Evolutionary conservation across 2,329 filamentous ascomycete species (phyloP), one percentile per base, ranked within the genome.

Genomic region (Colletotrichum sp.): DNA sequence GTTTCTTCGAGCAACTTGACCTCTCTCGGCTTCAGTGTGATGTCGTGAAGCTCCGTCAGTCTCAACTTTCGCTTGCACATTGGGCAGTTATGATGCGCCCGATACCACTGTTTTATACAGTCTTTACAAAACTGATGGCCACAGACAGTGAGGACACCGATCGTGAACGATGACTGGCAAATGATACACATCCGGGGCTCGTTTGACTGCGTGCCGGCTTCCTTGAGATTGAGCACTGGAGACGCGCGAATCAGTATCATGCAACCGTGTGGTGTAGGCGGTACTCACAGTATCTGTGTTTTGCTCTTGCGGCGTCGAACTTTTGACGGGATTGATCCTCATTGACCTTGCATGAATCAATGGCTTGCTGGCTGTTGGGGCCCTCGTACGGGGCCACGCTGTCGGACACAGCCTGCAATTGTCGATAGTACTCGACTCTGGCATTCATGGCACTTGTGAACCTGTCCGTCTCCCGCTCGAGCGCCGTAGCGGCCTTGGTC

Each of bases 81-180:
- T 0, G 96, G 96, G 78, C 96, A 98, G 66, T 90, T 96, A 21
- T 87, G 90, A 77, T 95, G 92, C 36, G 90, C 87, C 70, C 86
- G 87, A 85, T 93, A 95, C 97, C 97, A 98, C 15, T 91, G 78
- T 47, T 88, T 87, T 77, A 98, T 93, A 82, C 97, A 98, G 33
- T 95, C 93, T 79, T 95, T 95, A 85, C 96, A 98, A 81, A 95
- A 98, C 76, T 95, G 91, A 80, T 99, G 97, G 0, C 96, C 96
- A 81, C 97, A 98, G 2, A 95, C 90, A 0, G 96, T 98, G 75
- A 96, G 86, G 66, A 94, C 91, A 67, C 96, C 96, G n/a, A 91
- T 86, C 72, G 93, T 92, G 78, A 98, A 98, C 0, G 87, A 80
- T 13, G 90, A 89, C 79, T 94, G 93, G 81, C 97, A 99, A 77